Percentiles rank a stretch among this genome's conserved stretches.
These are phyloP conservation scores for Russula virescens DNA, from an alignment of 768 basidiomycete species.

Conservation along the genomic window DNA sequence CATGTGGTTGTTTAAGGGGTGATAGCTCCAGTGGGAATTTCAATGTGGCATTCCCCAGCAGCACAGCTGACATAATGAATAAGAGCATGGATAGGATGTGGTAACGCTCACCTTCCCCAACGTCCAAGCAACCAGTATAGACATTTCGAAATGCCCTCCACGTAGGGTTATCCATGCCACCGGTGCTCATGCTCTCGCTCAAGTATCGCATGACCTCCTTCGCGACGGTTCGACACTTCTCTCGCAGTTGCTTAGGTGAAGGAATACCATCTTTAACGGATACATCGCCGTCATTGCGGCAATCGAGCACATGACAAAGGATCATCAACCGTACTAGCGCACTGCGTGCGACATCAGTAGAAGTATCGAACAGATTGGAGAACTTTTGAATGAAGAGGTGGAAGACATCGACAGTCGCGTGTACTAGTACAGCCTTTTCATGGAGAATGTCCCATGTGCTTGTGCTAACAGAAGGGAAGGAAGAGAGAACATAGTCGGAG, in stretches of 20 bases:
- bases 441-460: constrained; percentile 49
- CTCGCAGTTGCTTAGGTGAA: constrained; percentile 45
- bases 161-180: constrained; percentile 31
- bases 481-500: constrained; percentile 45
- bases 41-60: constrained; percentile 1
- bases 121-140: background rate
- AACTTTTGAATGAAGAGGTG: constrained; percentile 41
- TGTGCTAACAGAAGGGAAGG: constrained; percentile 49
- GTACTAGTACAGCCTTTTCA: constrained; percentile 52
- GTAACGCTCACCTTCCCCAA: constrained; percentile 16
- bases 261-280: constrained; percentile 36
- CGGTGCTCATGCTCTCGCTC: constrained; percentile 34
- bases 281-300: constrained; percentile 49
- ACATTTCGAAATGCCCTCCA: constrained; percentile 38
- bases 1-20: constrained; percentile 11
- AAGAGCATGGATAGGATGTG: background rate
- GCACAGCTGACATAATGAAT: constrained; percentile 10
- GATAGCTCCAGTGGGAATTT: constrained; percentile 16
- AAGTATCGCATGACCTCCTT: constrained; percentile 44
- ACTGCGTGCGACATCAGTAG: constrained; percentile 42
- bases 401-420: constrained; percentile 50
- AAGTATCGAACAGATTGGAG: constrained; percentile 46
- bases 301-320: constrained; percentile 50
- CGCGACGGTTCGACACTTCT: constrained; percentile 40
- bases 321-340: constrained; percentile 47